A percentile compares a stretch with the other conserved stretches of the same genome.
phyloP scores from a whole-genome alignment of 208 protist species.

The Trypanosoma congolense region DNA sequence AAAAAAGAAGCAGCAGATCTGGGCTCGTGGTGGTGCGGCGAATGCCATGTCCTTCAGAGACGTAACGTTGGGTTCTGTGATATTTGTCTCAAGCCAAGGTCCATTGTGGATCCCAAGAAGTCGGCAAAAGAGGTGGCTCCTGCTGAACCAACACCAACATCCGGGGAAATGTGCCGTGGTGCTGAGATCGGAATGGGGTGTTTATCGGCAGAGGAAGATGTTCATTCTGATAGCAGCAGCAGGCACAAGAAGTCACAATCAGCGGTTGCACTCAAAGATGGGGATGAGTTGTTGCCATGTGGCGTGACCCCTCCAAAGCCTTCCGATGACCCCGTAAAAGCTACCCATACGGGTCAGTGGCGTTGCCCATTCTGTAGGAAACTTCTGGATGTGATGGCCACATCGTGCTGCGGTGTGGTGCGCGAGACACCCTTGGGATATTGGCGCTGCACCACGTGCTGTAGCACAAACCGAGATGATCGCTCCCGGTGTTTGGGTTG shows the following conservation, averaged over 20 bases:
- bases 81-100: constrained; percentile 61
- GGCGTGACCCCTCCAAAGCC: no score
- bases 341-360: constrained; percentile 42
- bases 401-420: constrained; percentile 45
- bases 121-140: background rate
- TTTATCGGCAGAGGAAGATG: no score
- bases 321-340: background rate
- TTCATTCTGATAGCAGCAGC: no score
- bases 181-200: no score
- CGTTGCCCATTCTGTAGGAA: constrained; percentile 77
- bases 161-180: no score
- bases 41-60: constrained; percentile 73
- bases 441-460: constrained; percentile 69
- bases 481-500: constrained; percentile 65
- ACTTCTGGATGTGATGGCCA: constrained; percentile 21
- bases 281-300: no score
- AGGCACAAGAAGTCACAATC: no score
- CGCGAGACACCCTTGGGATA: constrained; percentile 66
- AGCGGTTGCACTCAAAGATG: no score
- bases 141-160: no score
- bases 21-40: constrained; percentile 63
- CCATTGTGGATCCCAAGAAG: constrained; percentile 3
- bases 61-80: constrained; percentile 84
- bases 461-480: constrained; percentile 58
- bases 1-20: constrained; percentile 16